Conservation (phyloP, 2,329 filamentous ascomycete species). For the Trichoderma sp. region DNA sequence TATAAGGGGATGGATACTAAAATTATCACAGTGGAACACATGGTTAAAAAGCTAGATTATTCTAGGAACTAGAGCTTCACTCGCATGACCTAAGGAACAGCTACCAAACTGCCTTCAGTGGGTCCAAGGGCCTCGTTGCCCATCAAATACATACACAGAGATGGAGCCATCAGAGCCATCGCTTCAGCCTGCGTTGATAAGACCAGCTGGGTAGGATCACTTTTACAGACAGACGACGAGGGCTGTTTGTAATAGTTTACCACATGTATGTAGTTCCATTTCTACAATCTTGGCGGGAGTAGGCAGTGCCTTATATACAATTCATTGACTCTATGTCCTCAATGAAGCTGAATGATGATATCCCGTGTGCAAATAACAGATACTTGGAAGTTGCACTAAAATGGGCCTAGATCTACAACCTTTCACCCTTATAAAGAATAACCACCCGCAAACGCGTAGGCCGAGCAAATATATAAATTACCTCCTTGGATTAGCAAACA, state of each 20-base stretch:
- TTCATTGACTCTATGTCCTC: not conserved
- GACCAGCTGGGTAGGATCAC: not conserved
- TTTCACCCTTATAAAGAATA: not conserved
- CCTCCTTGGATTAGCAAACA: not conserved
- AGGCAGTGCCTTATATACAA: not conserved
- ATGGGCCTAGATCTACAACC: not conserved
- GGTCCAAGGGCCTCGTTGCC: not conserved
- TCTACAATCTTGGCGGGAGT: not conserved
- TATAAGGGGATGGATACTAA: not conserved
- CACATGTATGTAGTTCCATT: not conserved
- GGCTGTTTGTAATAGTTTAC: not conserved
- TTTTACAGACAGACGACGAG: not conserved
- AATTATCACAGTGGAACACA: not conserved
- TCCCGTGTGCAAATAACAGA: not conserved
- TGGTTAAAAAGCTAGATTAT: not conserved
- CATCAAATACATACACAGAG: not conserved
- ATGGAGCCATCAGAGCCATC: not conserved
- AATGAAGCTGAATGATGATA: not conserved
- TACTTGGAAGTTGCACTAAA: no score
- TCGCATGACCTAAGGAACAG: not conserved
- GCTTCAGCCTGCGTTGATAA: not conserved
- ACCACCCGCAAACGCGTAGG: not conserved
- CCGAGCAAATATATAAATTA: not conserved
- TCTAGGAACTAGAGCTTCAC: not conserved
- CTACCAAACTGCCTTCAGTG: not conserved